Conservation (phyloP, 2,329 filamentous ascomycete species). For the Coniochaeta hoffmannii region DNA sequence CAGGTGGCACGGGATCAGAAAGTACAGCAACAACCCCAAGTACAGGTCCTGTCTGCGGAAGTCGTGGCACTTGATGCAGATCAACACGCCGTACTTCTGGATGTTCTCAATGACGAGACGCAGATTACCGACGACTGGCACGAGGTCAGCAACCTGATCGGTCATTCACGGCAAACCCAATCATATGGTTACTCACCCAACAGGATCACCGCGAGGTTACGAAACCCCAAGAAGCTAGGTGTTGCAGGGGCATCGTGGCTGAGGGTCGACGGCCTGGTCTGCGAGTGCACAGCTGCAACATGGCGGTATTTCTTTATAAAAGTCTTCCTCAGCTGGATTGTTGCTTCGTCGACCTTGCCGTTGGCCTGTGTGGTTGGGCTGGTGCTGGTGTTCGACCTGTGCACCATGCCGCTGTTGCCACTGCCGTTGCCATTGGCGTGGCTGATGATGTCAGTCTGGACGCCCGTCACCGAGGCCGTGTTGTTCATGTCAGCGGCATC, state of each 20-base stretch:
- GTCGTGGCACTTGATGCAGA: constrained; percentile 85
- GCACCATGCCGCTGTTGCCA: constrained; percentile 9
- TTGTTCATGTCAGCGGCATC: constrained; percentile 8
- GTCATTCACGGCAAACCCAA: not conserved
- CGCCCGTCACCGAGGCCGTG: constrained; percentile 27
- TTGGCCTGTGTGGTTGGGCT: constrained; percentile 5
- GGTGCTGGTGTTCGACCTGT: constrained; percentile 5
- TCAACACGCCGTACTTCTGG: constrained; percentile 94
- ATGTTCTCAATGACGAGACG: constrained; percentile 95
- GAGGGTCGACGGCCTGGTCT: constrained; percentile 66
- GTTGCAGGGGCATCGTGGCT: constrained; percentile 70
- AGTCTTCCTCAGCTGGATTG: constrained; percentile 24
- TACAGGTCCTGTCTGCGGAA: constrained; percentile 72
- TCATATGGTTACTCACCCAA: constrained; percentile 50
- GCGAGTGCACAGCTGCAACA: constrained; percentile 77
- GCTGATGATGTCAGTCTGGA: constrained; percentile 16
- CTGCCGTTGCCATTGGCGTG: constrained; percentile 3
- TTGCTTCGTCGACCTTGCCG: constrained; percentile 9
- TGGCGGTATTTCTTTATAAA: constrained; percentile 74
- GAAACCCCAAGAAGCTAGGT: constrained; percentile 86
- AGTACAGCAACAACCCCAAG: constrained; percentile 71
- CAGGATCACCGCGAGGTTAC: constrained; percentile 94
- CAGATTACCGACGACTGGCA: constrained; percentile 77
- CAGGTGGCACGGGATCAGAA: constrained; percentile 83
- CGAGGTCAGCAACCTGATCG: not conserved